Base-by-base conservation (phyloP, 106 monocot species). In the Hemerocallis citrina region DNA sequence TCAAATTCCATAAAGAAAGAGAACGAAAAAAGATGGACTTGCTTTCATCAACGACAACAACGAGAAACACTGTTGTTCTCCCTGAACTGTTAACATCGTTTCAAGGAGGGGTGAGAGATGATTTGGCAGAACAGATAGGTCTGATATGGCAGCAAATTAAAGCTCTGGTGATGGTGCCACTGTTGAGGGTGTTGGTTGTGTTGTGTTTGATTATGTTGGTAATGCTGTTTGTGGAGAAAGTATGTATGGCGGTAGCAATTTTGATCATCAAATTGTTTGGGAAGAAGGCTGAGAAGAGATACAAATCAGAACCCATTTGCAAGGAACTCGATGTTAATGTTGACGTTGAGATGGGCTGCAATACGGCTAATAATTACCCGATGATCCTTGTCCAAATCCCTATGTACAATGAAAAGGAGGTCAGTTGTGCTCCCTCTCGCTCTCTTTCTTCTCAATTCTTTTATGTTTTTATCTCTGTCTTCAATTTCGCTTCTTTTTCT, bases 331-430 rank as follows among this genome's bases (percentile, higher is more conserved):
- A n/a, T n/a, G n/a, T n/a, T n/a, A n/a, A n/a, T n/a, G n/a, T n/a
- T n/a, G 78, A 84, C 25, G 23, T 75, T 1, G 83, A 84, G 72
- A 30, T 75, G 8, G 75, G 75, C 28, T 75, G 41, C 38, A 64
- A n/a, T n/a, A n/a, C n/a, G n/a, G n/a, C 65, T 0, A 55, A 51
- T 8, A 36, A 37, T 38, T 83, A 75, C 32, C 83, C 83, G 9
- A 80, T 71, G 71, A 75, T 80, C 54, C 80, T 80, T 39, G 71
- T 80, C 36, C 79, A 80, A 66, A 80, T 81, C 62, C 80, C 74
- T 52, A 80, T 75, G 80, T 75, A 66, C 69, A 80, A 80, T 40
- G 75, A 75, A 38, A 75, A 57, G 58, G 75, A 75, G 75, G 75
- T 75, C 34, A 1, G 1, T 34, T 11, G 2, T 48, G 20, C 15